Percentiles rank a stretch among this genome's conserved stretches.
Evolutionary conservation across 495 filamentous ascomycete species (phyloP).

Genomic region (Aspergillus mulundensis): DNA sequence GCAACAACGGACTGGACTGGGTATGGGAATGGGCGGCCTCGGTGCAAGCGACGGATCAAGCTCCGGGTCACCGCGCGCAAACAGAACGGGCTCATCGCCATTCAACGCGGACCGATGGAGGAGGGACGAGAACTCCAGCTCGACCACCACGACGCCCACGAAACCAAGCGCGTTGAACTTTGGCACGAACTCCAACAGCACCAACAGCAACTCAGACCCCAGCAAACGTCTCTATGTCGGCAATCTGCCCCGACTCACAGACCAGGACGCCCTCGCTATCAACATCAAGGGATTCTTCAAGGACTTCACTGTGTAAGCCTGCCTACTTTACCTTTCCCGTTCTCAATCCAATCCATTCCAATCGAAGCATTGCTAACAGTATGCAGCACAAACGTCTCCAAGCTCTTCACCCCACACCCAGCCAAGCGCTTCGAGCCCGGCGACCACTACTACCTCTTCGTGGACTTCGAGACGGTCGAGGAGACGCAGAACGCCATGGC

Average conservation of each 20-base stretch:
- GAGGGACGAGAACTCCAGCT: constrained; percentile 19
- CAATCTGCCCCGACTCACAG: constrained; percentile 55
- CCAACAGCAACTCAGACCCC: constrained; percentile 32
- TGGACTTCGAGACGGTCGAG: constrained; percentile 55
- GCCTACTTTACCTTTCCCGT: background rate
- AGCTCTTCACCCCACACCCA: constrained; percentile 56
- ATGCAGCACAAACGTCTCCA: constrained; percentile 53
- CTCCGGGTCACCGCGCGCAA: constrained; percentile 10
- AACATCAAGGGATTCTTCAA: constrained; percentile 58
- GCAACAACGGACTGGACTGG: constrained; percentile 16
- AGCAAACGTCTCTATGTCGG: constrained; percentile 60
- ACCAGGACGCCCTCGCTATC: constrained; percentile 47
- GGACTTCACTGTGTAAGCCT: constrained; percentile 48
- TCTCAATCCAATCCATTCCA: background rate
- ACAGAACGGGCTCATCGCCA: constrained; percentile 16
- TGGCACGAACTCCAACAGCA: background rate
- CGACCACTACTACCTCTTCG: constrained; percentile 65
- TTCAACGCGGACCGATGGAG: constrained; percentile 38
- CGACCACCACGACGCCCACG: background rate
- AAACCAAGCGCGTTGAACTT: constrained; percentile 2
- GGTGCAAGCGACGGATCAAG: background rate
- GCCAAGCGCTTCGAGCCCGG: constrained; percentile 48
- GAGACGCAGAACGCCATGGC: constrained; percentile 51
- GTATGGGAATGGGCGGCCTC: background rate
- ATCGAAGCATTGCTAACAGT: background rate